Evolutionary conservation across 257 asterid genomes (phyloP).

Genomic region (Fraxinus anomala): DNA sequence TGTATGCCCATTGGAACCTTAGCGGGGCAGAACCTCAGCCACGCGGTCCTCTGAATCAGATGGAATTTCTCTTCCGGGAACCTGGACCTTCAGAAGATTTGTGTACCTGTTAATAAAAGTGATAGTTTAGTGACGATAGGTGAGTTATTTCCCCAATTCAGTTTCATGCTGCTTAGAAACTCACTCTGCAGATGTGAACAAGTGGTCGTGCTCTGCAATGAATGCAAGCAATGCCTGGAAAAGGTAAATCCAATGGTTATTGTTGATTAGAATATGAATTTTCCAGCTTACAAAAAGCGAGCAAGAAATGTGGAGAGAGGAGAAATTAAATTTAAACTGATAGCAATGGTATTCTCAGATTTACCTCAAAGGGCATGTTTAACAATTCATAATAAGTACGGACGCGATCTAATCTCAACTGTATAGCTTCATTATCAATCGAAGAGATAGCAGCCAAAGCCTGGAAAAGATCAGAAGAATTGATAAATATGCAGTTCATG

Average conservation of each 20-base stretch:
- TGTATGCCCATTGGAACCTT: constrained; percentile 13
- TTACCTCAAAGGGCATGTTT: constrained; percentile 98
- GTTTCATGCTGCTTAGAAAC: constrained; percentile 31
- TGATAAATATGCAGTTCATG: too few relatives aligned
- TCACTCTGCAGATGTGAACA: constrained; percentile 80
- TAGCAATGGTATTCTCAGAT: constrained; percentile 15
- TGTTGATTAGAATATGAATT: background rate
- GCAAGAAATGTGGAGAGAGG: background rate
- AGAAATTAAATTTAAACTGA: background rate
- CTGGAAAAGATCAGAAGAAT: constrained; percentile 42
- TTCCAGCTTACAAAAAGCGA: background rate
- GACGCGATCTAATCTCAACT: constrained; percentile 78
- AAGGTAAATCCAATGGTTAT: constrained; percentile 20
- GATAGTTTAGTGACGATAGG: constrained; percentile 1
- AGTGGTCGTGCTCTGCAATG: constrained; percentile 69
- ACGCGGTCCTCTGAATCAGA: constrained; percentile 78
- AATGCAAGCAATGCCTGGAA: constrained; percentile 92
- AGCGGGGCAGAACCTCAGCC: constrained; percentile 59
- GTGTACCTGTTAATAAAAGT: constrained; percentile 54
- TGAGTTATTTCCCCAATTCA: background rate
- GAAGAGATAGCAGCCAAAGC: constrained; percentile 96
- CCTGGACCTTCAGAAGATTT: constrained; percentile 72
- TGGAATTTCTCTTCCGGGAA: constrained; percentile 95
- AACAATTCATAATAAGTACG: constrained; percentile 88
- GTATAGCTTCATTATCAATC: constrained; percentile 77